Evolutionary conservation across 2,329 filamentous ascomycete species (phyloP).

Genomic region (Ophiocordyceps sinensis): DNA sequence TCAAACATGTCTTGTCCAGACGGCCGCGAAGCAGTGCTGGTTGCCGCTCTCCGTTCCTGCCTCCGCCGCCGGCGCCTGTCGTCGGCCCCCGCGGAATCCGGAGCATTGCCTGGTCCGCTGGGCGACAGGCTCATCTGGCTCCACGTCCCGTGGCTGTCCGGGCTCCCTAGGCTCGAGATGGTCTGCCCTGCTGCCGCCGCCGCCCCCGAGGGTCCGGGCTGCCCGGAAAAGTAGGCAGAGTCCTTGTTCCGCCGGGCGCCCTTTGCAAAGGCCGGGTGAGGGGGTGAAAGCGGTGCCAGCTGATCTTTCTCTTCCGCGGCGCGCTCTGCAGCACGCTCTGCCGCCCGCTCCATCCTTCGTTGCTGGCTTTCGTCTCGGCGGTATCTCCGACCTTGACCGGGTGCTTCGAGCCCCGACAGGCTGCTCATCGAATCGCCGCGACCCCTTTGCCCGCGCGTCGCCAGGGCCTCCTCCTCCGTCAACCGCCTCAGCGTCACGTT

Average conservation of each 20-base stretch:
- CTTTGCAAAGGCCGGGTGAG: conserved; percentile 40
- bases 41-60: conserved; percentile 35
- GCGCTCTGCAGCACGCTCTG: conserved; percentile 32
- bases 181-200: conserved; percentile 35
- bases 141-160: conserved; percentile 38
- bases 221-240: conserved; percentile 46
- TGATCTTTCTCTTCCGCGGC: conserved; percentile 22
- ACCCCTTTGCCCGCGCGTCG: conserved; percentile 22
- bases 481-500: conserved; percentile 47
- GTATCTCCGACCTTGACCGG: conserved; percentile 31
- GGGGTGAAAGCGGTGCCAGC: conserved; percentile 36
- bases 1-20: conserved; percentile 23
- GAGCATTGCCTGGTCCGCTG: conserved; percentile 14
- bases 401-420: conserved; percentile 40
- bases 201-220: conserved; percentile 27
- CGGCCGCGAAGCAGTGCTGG: conserved; percentile 18
- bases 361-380: conserved; percentile 34
- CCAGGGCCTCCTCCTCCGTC: conserved; percentile 43
- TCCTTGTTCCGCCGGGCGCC: conserved; percentile 37
- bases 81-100: conserved; percentile 26
- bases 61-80: conserved; percentile 40
- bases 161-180: conserved; percentile 30
- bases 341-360: conserved; percentile 15
- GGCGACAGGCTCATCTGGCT: conserved; percentile 36
- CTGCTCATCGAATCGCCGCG: conserved; percentile 40